Conservation (phyloP, 768 basidiomycete species). For the Lactifluus hygrophoroides region DNA sequence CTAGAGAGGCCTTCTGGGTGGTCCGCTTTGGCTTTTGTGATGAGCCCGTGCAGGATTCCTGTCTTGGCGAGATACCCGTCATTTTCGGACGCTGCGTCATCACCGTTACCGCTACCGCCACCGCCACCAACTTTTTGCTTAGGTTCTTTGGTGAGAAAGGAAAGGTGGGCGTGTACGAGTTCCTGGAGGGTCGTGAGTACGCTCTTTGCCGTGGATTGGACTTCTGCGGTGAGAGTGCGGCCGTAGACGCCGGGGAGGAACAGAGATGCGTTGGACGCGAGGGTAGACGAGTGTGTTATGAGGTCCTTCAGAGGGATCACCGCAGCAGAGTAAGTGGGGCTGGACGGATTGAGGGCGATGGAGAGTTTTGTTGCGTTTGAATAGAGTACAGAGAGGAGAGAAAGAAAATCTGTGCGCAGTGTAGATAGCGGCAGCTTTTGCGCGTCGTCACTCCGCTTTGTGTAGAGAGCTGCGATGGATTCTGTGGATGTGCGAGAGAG, state of each 20-base stretch:
- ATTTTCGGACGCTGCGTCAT: constrained; percentile 12
- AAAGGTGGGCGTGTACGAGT: constrained; percentile 12
- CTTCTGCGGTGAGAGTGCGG: constrained; percentile 20
- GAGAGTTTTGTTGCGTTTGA: constrained; percentile 51
- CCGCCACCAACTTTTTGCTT: too few species aligned
- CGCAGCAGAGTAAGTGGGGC: constrained; percentile 31
- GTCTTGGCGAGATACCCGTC: constrained; percentile 50
- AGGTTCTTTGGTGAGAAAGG: neutral
- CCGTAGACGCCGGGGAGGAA: constrained; percentile 18
- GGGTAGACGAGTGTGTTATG: constrained; percentile 4
- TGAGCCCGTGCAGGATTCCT: constrained; percentile 53
- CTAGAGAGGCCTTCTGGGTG: constrained; percentile 15
- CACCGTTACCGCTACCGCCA: constrained; percentile 2
- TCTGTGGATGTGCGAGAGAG: constrained; percentile 24
- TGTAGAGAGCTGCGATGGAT: constrained; percentile 24
- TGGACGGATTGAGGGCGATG: constrained; percentile 51
- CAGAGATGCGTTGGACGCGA: constrained; percentile 16
- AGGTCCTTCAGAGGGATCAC: constrained; percentile 14
- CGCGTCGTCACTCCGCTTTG: constrained; percentile 18
- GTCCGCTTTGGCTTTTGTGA: constrained; percentile 36
- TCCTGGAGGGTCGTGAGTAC: constrained; percentile 16
- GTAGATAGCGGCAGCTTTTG: constrained; percentile 27
- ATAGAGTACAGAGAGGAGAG: constrained; percentile 51
- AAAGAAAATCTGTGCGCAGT: constrained; percentile 47
- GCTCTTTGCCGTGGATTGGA: constrained; percentile 10